These are phyloP conservation scores for Fusarium fujikuroi DNA, from an alignment of 2,329 filamentous ascomycete genomes.

Conservation along the genomic window DNA sequence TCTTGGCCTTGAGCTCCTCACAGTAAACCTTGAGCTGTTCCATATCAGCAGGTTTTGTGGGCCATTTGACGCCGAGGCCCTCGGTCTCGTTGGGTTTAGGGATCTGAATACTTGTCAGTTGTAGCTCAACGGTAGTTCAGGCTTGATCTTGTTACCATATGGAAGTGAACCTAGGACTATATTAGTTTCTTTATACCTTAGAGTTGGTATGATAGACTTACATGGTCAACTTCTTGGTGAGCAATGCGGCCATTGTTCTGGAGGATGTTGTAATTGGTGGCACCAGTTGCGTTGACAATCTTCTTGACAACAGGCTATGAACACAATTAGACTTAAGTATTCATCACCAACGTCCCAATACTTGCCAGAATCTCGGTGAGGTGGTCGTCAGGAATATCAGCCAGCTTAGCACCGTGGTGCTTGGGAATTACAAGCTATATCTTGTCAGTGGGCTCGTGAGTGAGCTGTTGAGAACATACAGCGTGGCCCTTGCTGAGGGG, in stretches of 20 bases:
- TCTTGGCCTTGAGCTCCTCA: constrained; percentile 90
- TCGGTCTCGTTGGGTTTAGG: constrained; percentile 89
- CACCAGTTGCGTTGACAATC: constrained; percentile 80
- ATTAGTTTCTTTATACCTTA: background rate
- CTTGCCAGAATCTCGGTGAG: constrained; percentile 82
- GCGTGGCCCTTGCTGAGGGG: constrained; percentile 90
- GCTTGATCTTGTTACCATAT: constrained; percentile 70
- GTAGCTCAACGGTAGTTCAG: background rate
- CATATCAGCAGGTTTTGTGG: constrained; percentile 79
- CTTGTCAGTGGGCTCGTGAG: constrained; percentile 8
- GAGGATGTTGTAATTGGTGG: constrained; percentile 88
- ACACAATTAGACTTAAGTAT: constrained; percentile 1
- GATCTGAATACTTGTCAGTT: constrained; percentile 66
- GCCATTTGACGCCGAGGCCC: constrained; percentile 85
- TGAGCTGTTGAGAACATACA: constrained; percentile 62
- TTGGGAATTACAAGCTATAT: constrained; percentile 93
- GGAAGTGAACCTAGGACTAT: constrained; percentile 81
- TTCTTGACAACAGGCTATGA: constrained; percentile 74
- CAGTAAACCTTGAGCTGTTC: constrained; percentile 80
- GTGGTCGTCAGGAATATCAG: constrained; percentile 91
- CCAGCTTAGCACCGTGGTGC: constrained; percentile 89
- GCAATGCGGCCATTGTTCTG: constrained; percentile 96
- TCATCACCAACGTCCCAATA: background rate
- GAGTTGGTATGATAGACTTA: constrained; percentile 56
- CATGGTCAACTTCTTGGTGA: constrained; percentile 93